Percentiles rank a stretch among this genome's conserved stretches.
Evolutionary conservation across 2,329 filamentous ascomycete genomes (phyloP).

Genomic region (Colletotrichum lini): DNA sequence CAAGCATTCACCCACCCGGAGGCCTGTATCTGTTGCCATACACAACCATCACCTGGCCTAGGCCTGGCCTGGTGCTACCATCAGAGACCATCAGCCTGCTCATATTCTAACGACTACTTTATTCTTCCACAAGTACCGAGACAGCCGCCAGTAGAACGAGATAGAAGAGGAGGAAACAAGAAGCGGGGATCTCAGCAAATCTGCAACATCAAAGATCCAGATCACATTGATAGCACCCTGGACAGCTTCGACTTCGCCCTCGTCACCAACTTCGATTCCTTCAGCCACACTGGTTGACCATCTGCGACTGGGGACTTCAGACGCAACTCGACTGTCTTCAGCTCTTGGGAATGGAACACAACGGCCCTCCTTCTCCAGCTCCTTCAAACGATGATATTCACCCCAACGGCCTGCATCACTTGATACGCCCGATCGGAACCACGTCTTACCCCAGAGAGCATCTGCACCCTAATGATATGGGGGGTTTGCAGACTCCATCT

Average conservation of each 20-base stretch:
- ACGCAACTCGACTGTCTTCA: neutral
- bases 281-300: neutral
- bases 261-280: neutral
- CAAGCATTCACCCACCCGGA: slow-evolving; percentile 18
- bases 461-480: slow-evolving; percentile 48
- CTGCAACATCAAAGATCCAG: neutral
- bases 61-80: slow-evolving; percentile 14
- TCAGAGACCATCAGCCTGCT: slow-evolving; percentile 4
- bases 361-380: slow-evolving; percentile 62
- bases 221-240: neutral
- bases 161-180: neutral
- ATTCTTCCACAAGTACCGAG: slow-evolving; percentile 32
- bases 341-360: slow-evolving; percentile 53
- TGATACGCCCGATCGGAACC: slow-evolving; percentile 60
- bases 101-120: slow-evolving; percentile 24
- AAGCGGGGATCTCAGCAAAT: neutral
- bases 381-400: slow-evolving; percentile 56
- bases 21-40: slow-evolving; percentile 14
- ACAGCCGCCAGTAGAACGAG: slow-evolving; percentile 10
- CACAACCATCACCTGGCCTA: slow-evolving; percentile 5
- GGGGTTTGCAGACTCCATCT: slow-evolving; percentile 53
- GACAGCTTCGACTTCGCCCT: neutral
- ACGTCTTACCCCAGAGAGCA: slow-evolving; percentile 47
- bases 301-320: neutral
- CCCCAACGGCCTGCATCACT: slow-evolving; percentile 59